Conservation (phyloP, 805 yeast genomes). For the Middelhovenomyces tepae region DNA sequence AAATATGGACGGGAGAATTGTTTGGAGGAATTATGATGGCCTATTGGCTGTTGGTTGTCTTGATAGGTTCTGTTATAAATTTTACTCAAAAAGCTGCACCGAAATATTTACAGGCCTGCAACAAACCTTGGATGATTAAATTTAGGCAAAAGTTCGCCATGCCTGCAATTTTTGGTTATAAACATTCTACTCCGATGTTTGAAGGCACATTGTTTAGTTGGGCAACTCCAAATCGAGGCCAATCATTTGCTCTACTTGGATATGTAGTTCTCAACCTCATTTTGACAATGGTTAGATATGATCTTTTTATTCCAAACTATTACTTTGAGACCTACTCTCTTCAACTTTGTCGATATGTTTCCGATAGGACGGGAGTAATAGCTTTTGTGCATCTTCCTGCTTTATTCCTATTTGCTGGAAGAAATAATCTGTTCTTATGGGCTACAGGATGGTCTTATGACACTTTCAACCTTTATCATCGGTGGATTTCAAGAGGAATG, state of each 20-base stretch:
- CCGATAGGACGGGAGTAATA: constrained; percentile 18
- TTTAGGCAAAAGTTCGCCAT: constrained; percentile 19
- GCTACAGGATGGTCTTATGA: constrained; percentile 56
- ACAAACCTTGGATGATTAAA: constrained; percentile 3
- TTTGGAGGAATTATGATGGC: constrained; percentile 8
- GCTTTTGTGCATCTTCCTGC: constrained; percentile 21
- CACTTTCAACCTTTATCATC: constrained; percentile 54
- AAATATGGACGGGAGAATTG: background rate
- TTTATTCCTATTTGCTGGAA: constrained; percentile 43
- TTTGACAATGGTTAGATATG: constrained; percentile 18
- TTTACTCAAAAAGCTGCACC: constrained; percentile 8
- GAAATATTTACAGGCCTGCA: constrained; percentile 13
- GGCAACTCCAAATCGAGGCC: constrained; percentile 3
- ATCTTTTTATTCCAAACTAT: constrained; percentile 10
- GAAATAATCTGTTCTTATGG: constrained; percentile 59
- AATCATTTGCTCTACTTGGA: constrained; percentile 1
- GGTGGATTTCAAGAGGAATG: constrained; percentile 24
- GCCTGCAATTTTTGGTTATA: constrained; percentile 22
- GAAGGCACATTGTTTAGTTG: constrained; percentile 12
- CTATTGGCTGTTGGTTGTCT: constrained; percentile 10
- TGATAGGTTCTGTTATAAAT: constrained; percentile 10
- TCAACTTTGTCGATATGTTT: constrained; percentile 9
- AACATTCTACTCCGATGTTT: constrained; percentile 20
- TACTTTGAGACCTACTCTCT: constrained; percentile 4
- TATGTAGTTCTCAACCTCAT: constrained; percentile 21